Evolutionary conservation across 148 eudicot genomes (phyloP), one percentile per base, ranked within the genome.

Genomic region (Chenopodium album): DNA sequence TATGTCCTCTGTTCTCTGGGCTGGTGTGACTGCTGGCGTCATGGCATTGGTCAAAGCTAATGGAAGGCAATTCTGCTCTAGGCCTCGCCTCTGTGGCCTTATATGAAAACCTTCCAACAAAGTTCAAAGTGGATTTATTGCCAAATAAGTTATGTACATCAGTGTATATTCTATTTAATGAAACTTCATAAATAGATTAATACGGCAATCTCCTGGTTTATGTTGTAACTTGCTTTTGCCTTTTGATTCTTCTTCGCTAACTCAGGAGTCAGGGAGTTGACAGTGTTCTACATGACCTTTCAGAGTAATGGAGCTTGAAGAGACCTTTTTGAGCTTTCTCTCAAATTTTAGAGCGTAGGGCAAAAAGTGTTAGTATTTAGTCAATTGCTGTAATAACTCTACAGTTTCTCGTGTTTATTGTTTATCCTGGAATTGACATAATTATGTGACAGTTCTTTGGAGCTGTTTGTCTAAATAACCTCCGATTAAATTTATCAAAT

Each of bases 61-160:
- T 71, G 99, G 99, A 65, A 88, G 99, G 77, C 97, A 92, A 75
- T 83, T 96, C 77, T 94, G 98, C 84, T 94, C 98, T 2, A 89
- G 90, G 86, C 99, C 99, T 85, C 97, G 99, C 23, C 88, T 96
- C 82, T 94, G 97, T 82, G 92, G 92, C 72, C 94, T 95, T 84
- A 80, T 90, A 70, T 95, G 88, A 85, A 78, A 26, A 20, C 31
- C 19, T 54, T 76, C 41, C 54, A 44, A 50, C 82, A 56, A 20
- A 54, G 16, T 63, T 32, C 17, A 19, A 63, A 14, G 47, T 34
- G 74, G 67, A 63, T 79, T 71, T 29, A 22, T 54, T 29, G 41
- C 37, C 78, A 12, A 23, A 13, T 46, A 60, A 52, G 23, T 37
- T 6, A 7, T 62, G 6, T 31, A 41, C 3, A 16, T 50, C 13